These are phyloP conservation scores for Ophiostoma sp. DNA, from an alignment of 2,329 filamentous ascomycete genomes.

Conservation along the genomic window DNA sequence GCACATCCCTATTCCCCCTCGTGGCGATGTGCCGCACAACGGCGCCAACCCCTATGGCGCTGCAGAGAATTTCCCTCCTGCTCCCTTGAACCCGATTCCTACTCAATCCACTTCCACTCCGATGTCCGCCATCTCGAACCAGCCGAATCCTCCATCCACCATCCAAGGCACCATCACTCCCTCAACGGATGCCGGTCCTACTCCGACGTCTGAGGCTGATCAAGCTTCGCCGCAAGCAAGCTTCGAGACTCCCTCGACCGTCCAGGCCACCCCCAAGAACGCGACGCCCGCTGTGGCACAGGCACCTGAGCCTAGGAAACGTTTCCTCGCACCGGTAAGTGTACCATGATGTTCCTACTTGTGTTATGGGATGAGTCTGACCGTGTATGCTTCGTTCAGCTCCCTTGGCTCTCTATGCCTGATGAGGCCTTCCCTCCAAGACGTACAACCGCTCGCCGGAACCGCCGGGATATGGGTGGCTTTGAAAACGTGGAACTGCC, in stretches of 20 bases:
- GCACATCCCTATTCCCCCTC: conserved; percentile 18
- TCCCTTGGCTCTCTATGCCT: conserved; percentile 59
- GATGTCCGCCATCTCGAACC: conserved; percentile 10
- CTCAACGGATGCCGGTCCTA: background rate
- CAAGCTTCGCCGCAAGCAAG: conserved; percentile 21
- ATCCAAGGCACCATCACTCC: background rate
- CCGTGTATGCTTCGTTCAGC: conserved; percentile 38
- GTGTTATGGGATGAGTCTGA: background rate
- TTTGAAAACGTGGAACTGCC: conserved; percentile 44
- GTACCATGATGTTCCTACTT: background rate
- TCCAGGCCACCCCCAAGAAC: background rate
- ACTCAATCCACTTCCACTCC: conserved; percentile 36
- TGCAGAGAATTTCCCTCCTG: conserved; percentile 52
- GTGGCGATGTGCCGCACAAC: conserved; percentile 11
- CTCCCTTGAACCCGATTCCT: conserved; percentile 39
- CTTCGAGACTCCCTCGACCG: background rate
- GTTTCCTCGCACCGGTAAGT: conserved; percentile 56
- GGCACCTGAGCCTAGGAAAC: conserved; percentile 13
- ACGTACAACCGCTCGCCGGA: conserved; percentile 46
- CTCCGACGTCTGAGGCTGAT: conserved; percentile 5
- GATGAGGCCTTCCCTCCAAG: conserved; percentile 53
- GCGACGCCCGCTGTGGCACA: background rate
- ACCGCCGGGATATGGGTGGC: conserved; percentile 40
- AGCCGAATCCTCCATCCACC: background rate
- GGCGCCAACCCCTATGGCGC: conserved; percentile 39